These are phyloP conservation scores for Ascoidea rubescens DNA, from an alignment of 805 yeast species.

Conservation along the genomic window DNA sequence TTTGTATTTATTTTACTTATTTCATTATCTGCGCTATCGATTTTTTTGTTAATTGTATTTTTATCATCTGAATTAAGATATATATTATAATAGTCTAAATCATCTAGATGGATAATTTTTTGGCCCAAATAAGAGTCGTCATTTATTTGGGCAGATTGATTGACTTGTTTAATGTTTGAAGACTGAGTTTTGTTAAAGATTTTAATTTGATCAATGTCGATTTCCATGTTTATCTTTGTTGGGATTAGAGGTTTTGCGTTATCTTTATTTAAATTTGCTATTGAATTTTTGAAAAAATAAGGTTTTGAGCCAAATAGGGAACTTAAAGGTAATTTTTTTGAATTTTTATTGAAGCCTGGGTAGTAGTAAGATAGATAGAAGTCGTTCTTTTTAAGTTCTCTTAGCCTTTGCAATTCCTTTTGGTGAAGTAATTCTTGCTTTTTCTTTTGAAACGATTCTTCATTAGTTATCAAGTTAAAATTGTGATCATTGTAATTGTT, in stretches of 20 bases:
- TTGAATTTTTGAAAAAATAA: constrained; percentile 34
- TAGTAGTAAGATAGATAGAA: constrained; percentile 32
- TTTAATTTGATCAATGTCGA: constrained; percentile 22
- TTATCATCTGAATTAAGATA: constrained; percentile 1
- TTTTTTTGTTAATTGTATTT: not conserved
- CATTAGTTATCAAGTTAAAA: not conserved
- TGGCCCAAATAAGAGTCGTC: constrained; percentile 2
- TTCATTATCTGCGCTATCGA: not conserved
- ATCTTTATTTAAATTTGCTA: constrained; percentile 21
- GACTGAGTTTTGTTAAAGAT: constrained; percentile 7
- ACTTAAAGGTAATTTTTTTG: constrained; percentile 45
- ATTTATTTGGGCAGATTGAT: constrained; percentile 1
- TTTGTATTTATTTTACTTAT: not conserved
- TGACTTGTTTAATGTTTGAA: constrained; percentile 7
- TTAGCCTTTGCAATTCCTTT: not conserved
- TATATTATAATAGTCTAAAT: constrained; percentile 2
- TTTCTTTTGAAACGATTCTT: not conserved
- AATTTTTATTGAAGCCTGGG: constrained; percentile 46
- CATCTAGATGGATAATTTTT: constrained; percentile 4
- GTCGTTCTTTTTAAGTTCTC: constrained; percentile 14
- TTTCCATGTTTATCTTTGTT: constrained; percentile 41
- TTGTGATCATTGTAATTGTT: not conserved
- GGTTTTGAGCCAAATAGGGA: constrained; percentile 53
- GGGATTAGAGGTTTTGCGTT: constrained; percentile 31
- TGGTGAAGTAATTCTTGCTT: not conserved